A percentile compares a stretch with the other conserved stretches of the same genome.
Conservation (phyloP, 1,284 basidiomycete species). For the Coniferiporia weirii region DNA sequence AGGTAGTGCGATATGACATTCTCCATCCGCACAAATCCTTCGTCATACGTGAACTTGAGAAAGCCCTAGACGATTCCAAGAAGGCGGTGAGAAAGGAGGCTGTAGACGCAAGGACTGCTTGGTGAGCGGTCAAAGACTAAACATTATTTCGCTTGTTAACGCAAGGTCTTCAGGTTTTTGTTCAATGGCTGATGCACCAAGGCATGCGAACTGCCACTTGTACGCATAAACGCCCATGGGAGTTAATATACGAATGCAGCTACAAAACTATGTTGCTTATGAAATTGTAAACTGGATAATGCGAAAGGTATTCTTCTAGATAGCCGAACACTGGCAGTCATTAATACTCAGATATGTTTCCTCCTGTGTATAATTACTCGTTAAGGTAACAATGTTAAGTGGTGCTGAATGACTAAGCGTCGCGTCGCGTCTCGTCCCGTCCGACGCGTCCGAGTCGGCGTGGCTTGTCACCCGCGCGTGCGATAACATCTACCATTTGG, state of each 20-base stretch:
- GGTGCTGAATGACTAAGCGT: background rate
- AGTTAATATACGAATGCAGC: no score
- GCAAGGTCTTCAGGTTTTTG: constrained; percentile 2
- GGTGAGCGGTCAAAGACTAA: background rate
- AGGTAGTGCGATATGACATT: constrained; percentile 70
- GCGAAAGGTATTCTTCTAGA: no score
- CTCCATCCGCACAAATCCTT: constrained; percentile 68
- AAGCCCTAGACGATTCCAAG: constrained; percentile 80
- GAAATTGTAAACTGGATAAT: no score
- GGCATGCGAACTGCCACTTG: background rate
- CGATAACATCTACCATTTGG: no score
- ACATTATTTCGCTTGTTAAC: background rate
- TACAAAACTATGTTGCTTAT: no score
- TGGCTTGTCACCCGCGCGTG: no score
- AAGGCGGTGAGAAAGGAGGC: constrained; percentile 78
- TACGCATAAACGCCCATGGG: background rate
- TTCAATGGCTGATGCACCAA: constrained; percentile 8
- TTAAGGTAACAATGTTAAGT: background rate
- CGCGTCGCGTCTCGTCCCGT: background rate
- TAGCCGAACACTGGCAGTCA: no score
- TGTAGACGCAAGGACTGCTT: constrained; percentile 68
- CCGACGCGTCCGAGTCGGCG: no score
- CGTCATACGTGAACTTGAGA: constrained; percentile 73
- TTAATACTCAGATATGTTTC: no score
- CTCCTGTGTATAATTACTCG: no score